Evolutionary conservation across 441 rosid species (phyloP).

Genomic region (Adansonia grandidieri): DNA sequence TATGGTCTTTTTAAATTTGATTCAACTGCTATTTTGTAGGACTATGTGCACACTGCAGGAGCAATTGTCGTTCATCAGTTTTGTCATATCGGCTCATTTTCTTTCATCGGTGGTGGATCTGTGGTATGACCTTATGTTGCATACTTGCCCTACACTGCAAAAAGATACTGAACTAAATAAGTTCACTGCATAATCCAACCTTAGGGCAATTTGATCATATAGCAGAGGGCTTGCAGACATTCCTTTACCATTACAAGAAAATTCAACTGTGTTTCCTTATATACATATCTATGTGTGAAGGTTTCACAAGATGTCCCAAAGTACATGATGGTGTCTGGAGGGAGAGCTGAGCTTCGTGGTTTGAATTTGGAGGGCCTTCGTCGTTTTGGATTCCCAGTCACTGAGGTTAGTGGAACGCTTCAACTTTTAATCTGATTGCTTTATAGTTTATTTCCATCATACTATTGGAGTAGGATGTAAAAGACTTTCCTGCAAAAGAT

Average conservation of each 20-base stretch:
- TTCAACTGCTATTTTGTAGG: conserved; percentile 55
- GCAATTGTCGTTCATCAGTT: conserved; percentile 86
- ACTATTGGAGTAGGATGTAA: background rate
- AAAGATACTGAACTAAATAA: background rate
- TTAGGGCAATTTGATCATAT: background rate
- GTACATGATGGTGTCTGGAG: conserved; percentile 90
- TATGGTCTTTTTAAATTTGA: conserved; percentile 37
- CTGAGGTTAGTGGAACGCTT: conserved; percentile 55
- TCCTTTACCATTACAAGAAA: background rate
- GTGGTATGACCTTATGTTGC: conserved; percentile 59
- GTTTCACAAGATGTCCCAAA: conserved; percentile 94
- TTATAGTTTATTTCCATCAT: background rate
- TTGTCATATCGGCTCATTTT: conserved; percentile 74
- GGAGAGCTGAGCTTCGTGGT: conserved; percentile 90
- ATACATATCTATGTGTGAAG: conserved; percentile 41
- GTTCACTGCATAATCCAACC: background rate
- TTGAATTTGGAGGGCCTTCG: conserved; percentile 87
- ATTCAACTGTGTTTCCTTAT: conserved; percentile 9
- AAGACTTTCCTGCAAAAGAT: background rate
- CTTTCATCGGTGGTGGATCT: conserved; percentile 93
- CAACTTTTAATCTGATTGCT: conserved; percentile 25
- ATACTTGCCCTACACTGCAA: background rate
- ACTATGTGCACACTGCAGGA: conserved; percentile 82
- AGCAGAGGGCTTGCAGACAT: background rate
- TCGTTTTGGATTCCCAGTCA: conserved; percentile 65